Evolutionary conservation across 306 rosid species (phyloP).

Genomic region (Malus fusca): DNA sequence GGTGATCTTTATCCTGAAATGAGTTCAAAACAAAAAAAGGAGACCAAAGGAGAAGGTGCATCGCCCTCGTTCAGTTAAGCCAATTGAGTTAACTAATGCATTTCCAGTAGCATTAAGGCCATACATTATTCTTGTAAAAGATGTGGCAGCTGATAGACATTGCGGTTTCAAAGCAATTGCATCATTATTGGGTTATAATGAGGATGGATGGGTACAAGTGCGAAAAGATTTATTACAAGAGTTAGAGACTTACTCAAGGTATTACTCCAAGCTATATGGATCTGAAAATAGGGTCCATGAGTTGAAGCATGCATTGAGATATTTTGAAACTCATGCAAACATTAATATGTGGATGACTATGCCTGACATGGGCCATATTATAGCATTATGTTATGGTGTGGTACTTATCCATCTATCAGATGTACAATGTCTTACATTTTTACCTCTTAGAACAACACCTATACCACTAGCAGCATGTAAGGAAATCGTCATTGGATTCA

Average conservation of each 20-base stretch:
- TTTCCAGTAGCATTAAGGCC: background rate
- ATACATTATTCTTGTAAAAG: background rate
- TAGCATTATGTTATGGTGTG: background rate
- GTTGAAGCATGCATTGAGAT: background rate
- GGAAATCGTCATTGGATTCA: background rate
- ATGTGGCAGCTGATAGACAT: background rate
- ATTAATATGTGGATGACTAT: background rate
- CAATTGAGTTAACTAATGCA: background rate
- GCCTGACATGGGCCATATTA: background rate
- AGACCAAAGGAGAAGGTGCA: background rate
- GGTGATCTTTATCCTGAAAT: background rate
- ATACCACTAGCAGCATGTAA: background rate
- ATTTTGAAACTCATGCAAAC: background rate
- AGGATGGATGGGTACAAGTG: background rate
- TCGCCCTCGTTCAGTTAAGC: background rate
- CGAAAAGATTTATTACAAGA: background rate
- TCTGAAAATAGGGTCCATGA: background rate
- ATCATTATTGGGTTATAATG: background rate
- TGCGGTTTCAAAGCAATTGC: background rate
- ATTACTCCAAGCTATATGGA: background rate
- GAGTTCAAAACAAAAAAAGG: background rate
- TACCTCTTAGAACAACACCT: background rate
- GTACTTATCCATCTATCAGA: background rate
- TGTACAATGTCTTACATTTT: background rate
- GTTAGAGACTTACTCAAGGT: background rate